Conservation (phyloP, 2,329 filamentous ascomycete species). For the Aureobasidium vineae region DNA sequence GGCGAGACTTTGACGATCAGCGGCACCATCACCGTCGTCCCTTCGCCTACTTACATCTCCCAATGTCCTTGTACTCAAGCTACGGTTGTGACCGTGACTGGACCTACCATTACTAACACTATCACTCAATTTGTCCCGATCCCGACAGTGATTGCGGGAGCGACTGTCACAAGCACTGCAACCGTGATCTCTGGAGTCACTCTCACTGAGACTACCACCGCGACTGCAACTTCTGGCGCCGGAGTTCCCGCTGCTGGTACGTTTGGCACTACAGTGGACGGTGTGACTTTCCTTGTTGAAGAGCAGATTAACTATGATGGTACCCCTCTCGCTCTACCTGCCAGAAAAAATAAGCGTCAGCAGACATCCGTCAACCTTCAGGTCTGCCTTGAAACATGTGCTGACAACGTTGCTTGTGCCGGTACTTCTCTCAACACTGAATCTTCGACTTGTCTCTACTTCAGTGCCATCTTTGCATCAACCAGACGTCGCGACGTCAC, state of each 20-base stretch:
- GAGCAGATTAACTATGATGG: constrained; percentile 11
- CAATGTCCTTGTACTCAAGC: constrained; percentile 1
- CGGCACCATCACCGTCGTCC: not conserved
- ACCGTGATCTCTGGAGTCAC: not conserved
- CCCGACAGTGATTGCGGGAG: not conserved
- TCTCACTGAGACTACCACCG: not conserved
- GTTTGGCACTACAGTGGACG: not conserved
- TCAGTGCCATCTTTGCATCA: constrained; percentile 3
- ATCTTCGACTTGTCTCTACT: constrained; percentile 1
- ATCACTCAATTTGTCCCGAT: not conserved
- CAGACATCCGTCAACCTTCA: not conserved
- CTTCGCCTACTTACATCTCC: not conserved
- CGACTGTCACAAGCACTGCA: constrained; percentile 2
- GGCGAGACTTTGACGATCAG: not conserved
- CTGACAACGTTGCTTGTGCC: not conserved
- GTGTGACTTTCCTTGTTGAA: constrained; percentile 8
- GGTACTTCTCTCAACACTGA: constrained; percentile 15
- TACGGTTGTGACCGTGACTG: not conserved
- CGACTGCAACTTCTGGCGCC: not conserved
- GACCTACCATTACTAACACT: not conserved
- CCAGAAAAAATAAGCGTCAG: constrained; percentile 1
- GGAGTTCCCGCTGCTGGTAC: not conserved
- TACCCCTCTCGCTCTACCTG: not conserved
- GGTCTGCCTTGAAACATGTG: constrained; percentile 1
- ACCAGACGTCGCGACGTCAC: not conserved